These are phyloP conservation scores for Curvularia sp. DNA, from an alignment of 2,329 filamentous ascomycete genomes.

Conservation along the genomic window DNA sequence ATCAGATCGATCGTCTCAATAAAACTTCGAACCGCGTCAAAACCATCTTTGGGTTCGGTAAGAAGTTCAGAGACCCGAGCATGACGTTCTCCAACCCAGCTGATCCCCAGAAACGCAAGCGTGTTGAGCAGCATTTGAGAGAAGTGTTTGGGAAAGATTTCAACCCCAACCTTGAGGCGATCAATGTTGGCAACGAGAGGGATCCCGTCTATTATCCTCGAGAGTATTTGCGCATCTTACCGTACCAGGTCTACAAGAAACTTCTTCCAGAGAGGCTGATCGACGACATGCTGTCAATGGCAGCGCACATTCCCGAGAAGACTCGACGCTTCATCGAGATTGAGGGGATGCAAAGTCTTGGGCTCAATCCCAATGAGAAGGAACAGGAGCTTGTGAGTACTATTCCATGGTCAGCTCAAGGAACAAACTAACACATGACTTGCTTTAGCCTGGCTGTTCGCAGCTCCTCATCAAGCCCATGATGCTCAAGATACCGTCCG, in stretches of 20 bases:
- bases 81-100: background rate
- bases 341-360: slow-evolving; percentile 28
- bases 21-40: background rate
- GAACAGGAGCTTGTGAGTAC: slow-evolving; percentile 3
- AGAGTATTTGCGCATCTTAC: slow-evolving; percentile 24
- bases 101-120: background rate
- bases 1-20: background rate
- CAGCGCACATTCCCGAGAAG: slow-evolving; percentile 15
- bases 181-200: slow-evolving; percentile 19
- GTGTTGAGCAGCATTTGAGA: background rate
- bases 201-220: slow-evolving; percentile 14
- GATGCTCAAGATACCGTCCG: slow-evolving; percentile 2
- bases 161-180: slow-evolving; percentile 2
- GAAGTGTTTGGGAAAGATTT: slow-evolving; percentile 5
- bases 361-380: slow-evolving; percentile 1
- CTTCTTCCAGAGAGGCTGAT: slow-evolving; percentile 24
- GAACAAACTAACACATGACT: background rate
- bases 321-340: slow-evolving; percentile 25
- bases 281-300: slow-evolving; percentile 22
- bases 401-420: background rate
- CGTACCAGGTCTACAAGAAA: slow-evolving; percentile 28
- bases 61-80: background rate
- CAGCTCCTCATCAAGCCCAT: background rate
- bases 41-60: background rate
- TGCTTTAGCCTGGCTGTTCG: slow-evolving; percentile 2